Conservation (phyloP, 2,329 filamentous ascomycete species). For the Salinomyces thailandicus region DNA sequence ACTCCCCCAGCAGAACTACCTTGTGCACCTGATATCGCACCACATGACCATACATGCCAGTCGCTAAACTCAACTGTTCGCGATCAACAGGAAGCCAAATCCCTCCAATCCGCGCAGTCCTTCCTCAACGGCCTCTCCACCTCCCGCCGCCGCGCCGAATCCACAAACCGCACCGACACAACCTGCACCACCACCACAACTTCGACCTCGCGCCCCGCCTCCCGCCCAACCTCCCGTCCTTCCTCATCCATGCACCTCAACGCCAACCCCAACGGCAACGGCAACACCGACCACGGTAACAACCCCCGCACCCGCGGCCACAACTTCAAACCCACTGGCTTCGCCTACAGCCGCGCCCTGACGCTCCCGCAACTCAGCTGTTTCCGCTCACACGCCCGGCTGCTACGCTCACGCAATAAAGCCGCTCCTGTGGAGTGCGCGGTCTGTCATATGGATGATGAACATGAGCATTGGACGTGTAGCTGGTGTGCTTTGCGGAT, state of each 20-base stretch:
- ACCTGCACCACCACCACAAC: conserved; percentile 6
- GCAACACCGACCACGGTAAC: conserved; percentile 20
- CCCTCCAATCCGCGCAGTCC: conserved; percentile 23
- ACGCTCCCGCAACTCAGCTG: conserved; percentile 22
- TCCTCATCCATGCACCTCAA: conserved; percentile 11
- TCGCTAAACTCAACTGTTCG: background rate
- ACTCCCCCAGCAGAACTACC: background rate
- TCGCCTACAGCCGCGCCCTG: conserved; percentile 22
- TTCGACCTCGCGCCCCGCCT: conserved; percentile 5
- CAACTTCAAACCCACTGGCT: conserved; percentile 24
- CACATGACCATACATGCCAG: background rate
- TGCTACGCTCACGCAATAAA: conserved; percentile 22
- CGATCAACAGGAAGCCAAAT: conserved; percentile 22
- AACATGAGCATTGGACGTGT: conserved; percentile 22
- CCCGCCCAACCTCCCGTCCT: conserved; percentile 9
- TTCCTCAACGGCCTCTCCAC: conserved; percentile 26
- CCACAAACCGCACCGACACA: conserved; percentile 11
- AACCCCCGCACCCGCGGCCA: conserved; percentile 18
- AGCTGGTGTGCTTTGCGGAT: conserved; percentile 24
- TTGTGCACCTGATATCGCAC: background rate
- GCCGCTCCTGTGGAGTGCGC: conserved; percentile 25
- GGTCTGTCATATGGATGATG: conserved; percentile 25
- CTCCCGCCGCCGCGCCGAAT: conserved; percentile 23
- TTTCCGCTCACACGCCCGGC: conserved; percentile 18
- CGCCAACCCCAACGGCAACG: conserved; percentile 14